Evolutionary conservation across 805 yeast genomes (phyloP), one percentile per base, ranked within the genome.

Genomic region (Torulaspora microellipsoides): DNA sequence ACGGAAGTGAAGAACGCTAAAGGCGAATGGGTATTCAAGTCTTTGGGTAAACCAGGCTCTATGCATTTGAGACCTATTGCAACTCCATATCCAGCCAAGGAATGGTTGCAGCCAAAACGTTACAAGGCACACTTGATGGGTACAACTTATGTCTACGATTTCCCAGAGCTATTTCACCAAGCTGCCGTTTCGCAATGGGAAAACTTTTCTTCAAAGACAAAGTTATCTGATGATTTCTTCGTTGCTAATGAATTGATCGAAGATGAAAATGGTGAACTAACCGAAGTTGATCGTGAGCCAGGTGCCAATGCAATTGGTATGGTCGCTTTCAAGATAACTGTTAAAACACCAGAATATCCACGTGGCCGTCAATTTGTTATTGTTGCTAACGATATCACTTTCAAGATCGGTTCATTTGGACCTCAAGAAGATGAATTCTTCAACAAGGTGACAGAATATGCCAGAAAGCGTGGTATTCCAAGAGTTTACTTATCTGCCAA

Each of bases 41-140:
- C 96, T 3, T 77, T 93, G 64, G 96, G 96, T 46, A 76, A 82
- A 53, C 95, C 98, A 40, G 99, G 99, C 30, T 78, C 93, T 17
- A 93, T 93, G 99, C 99, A 93, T 64, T 75, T 93, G 73, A 83
- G 98, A 69, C 85, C 96, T 34, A 89, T 93, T 60, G 83, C 90
- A 37, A 87, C 97, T 40, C 96, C 97, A 39, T 95, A 93, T 65
- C 95, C 98, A 46, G 95, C 95, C 27, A 93, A 93, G 75, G 99
- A 93, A 71, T 90, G 95, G 72, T 77, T 93, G 60, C 99, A 93
- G 73, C 97, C 98, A 58, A 93, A 93, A 70, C 88, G 99, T 71
- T 95, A 95, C 75, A 86, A 84, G 73, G 99, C 99, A 39, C 98
- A 93, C 69, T 76, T 87, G 59, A 85, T 93, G 90, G 99, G 99